A percentile compares a stretch with the other conserved stretches of the same genome.
Conservation (phyloP, 192 early-diverging fungal genomes). For the Coemansia sp. region DNA sequence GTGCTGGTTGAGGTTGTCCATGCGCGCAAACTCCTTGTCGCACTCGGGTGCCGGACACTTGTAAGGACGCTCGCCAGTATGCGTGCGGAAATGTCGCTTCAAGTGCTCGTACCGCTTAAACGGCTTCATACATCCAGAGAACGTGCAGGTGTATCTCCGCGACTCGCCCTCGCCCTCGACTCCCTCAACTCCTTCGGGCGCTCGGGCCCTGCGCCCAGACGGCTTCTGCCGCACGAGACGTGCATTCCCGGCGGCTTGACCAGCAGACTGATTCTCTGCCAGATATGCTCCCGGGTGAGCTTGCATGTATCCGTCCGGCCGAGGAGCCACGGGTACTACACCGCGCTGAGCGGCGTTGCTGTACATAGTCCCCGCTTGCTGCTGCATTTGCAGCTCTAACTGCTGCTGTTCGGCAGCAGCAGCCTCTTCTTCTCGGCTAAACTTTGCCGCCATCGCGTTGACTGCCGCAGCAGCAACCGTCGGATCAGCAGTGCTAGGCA, state of each 20-base stretch:
- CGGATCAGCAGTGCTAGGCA: constrained; percentile 49
- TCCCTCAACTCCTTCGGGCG: not conserved
- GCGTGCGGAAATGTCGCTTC: constrained; percentile 73
- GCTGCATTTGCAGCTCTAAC: not conserved
- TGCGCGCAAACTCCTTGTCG: constrained; percentile 75
- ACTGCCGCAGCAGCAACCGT: constrained; percentile 50
- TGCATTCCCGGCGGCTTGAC: not conserved
- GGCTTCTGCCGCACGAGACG: not conserved
- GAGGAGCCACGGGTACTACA: not conserved
- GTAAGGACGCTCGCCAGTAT: constrained; percentile 81
- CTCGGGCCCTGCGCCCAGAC: not conserved
- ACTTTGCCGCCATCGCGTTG: constrained; percentile 34
- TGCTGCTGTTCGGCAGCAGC: not conserved
- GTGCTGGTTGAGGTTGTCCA: constrained; percentile 73
- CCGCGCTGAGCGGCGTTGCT: too few relatives aligned
- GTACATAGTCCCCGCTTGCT: not conserved
- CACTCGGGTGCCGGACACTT: constrained; percentile 67
- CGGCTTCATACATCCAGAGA: constrained; percentile 61
- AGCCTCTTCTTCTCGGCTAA: constrained; percentile 7
- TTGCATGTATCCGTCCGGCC: not conserved
- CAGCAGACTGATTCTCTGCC: not conserved
- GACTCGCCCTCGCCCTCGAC: constrained; percentile 22
- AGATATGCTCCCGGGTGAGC: not conserved
- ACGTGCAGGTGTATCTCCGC: constrained; percentile 45
- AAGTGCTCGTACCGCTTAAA: constrained; percentile 79